Percentiles rank a stretch among this genome's conserved stretches.
These are phyloP conservation scores for Hibiscus trionum DNA, from an alignment of 345 rosid species.

Conservation along the genomic window DNA sequence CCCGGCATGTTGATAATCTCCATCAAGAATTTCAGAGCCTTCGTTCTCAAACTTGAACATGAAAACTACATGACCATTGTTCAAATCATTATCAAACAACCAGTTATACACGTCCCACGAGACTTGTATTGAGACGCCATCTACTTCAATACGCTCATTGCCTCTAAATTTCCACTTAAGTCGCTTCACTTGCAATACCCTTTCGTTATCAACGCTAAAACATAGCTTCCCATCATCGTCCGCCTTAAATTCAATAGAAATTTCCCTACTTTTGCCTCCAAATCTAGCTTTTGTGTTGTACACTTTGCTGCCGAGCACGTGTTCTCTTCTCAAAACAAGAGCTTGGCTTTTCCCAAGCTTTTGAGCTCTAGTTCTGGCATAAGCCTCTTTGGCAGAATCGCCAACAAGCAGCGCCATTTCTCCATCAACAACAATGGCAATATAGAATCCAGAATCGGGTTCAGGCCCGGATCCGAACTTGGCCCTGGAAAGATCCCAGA, in stretches of 20 bases:
- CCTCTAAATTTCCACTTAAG: slow-evolving; percentile 93
- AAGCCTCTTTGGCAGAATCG: slow-evolving; percentile 52
- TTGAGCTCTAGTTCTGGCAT: slow-evolving; percentile 38
- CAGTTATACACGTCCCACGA: slow-evolving; percentile 96
- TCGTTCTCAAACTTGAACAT: slow-evolving; percentile 69
- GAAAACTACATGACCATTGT: slow-evolving; percentile 57
- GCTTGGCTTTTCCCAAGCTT: slow-evolving; percentile 32
- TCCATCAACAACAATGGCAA: slow-evolving; percentile 64
- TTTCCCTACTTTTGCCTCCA: slow-evolving; percentile 63
- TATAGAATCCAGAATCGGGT: slow-evolving; percentile 68
- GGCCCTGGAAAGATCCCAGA: slow-evolving; percentile 73
- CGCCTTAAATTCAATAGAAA: slow-evolving; percentile 55
- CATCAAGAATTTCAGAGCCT: slow-evolving; percentile 18
- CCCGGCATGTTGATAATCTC: slow-evolving; percentile 2
- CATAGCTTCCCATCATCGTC: slow-evolving; percentile 53
- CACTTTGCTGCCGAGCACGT: slow-evolving; percentile 57
- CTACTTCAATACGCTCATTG: slow-evolving; percentile 66
- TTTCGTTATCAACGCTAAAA: slow-evolving; percentile 44
- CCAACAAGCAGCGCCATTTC: slow-evolving; percentile 69
- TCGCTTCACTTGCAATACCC: slow-evolving; percentile 59
- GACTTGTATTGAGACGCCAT: slow-evolving; percentile 61
- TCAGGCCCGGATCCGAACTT: slow-evolving; percentile 79
- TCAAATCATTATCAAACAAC: slow-evolving; percentile 43
- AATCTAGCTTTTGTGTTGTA: slow-evolving; percentile 56
- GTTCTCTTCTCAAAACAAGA: slow-evolving; percentile 66